Evolutionary conservation across 2,329 filamentous ascomycete species (phyloP), one percentile per base, ranked within the genome.

Genomic region (Monosporascus sp.): DNA sequence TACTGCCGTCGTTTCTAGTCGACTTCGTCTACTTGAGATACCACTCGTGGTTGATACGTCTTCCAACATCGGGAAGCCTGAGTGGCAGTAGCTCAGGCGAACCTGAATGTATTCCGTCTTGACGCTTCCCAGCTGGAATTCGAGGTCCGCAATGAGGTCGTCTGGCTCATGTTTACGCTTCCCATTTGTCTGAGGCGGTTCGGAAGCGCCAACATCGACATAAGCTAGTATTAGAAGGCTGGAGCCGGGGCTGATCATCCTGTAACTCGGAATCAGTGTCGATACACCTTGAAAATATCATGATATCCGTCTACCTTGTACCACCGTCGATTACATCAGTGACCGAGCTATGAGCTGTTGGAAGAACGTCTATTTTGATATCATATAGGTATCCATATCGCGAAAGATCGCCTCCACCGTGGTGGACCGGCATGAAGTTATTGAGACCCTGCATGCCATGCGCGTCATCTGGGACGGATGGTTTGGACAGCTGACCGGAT

Each of bases 141-240:
- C 80, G 11, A 86, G 70, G 53, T 85, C 80, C 24, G 80, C 74
- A 17, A 87, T 81, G 35, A 86, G 68, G 41, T 79, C 73, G 14
- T 85, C 80, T 0, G 82, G 77, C 40, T 70, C 74, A 47, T 74
- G 70, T 35, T 69, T 68, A 8, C 61, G 35, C 50, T 74, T 67
- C 8, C 54, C 52, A 16, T 51, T 52, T 5, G 51, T 40, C 8
- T 41, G 45, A 43, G 55, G 51, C 48, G 22, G 53, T 31, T 52
- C 53, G n/a, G 41, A 40, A 8, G 58, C 52, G 43, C 68, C 60
- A 11, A 79, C 65, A 5, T 65, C 64, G 4, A 81, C 58, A 45
- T 79, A 74, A 14, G 72, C 78, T n/a, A 84, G 64, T 27, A 81
- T 61, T 2, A 84, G 68, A 9, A 77, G 58, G 14, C 69, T 75